Evolutionary conservation across 257 asterid genomes (phyloP), one percentile per base, ranked within the genome.

Genomic region (Oldenlandia corymbosa): DNA sequence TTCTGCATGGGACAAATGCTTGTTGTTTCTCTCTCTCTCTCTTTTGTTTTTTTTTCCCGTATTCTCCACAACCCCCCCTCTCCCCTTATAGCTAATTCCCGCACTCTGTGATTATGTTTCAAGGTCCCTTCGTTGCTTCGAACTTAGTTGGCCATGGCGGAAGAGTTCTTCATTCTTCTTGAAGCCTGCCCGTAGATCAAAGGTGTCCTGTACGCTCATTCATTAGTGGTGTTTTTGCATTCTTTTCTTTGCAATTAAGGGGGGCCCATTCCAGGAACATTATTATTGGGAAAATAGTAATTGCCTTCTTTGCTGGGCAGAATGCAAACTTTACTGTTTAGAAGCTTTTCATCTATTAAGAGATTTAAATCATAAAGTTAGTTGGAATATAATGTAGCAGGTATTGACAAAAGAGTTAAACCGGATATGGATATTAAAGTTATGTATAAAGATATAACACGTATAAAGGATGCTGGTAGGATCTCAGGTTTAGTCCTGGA

Each of bases 61-160:
- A n/a, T n/a, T n/a, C n/a, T n/a, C n/a, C n/a, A n/a, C n/a, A n/a
- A n/a, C n/a, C n/a, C n/a, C n/a, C n/a, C n/a, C n/a, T n/a, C n/a
- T n/a, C n/a, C n/a, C 17, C 4, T 57, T 30, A 24, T 30, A 3
- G 27, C 27, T 26, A 37, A 9, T 26, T 53, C 27, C n/a, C n/a
- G n/a, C n/a, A n/a, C n/a, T n/a, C n/a, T 34, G 48, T 2, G 11
- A 30, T 27, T 28, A 6, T 28, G 26, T 12, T 28, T 54, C 53
- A 68, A 93, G 99, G 99, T 93, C 99, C 45, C 82, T 69, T 64
- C 81, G 80, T 69, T 93, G 99, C 85, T 85, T 93, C 79, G 93
- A 84, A 68, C 99, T 93, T 68, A 67, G 88, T 78, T 93, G 99
- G 99, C 99, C 99, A n/a, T 93, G 97, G 99, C 83, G 87, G 75